These are phyloP conservation scores for Phytophthora quininea DNA, from an alignment of 352 stramenopile genomes.

Conservation along the genomic window DNA sequence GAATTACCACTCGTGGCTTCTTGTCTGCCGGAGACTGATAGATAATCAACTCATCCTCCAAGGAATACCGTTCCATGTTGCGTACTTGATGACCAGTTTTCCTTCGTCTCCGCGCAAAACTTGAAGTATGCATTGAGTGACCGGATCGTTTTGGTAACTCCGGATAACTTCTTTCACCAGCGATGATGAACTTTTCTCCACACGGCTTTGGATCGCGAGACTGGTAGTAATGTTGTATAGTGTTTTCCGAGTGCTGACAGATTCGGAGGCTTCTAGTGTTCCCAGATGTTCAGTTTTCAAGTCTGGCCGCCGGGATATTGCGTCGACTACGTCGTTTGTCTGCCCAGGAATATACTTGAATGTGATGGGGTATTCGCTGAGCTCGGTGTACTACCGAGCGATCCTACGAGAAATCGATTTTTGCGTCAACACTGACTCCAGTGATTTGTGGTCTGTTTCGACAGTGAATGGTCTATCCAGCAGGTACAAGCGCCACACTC, in stretches of 20 bases:
- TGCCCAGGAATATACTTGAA: constrained; percentile 11
- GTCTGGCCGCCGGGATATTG: constrained; percentile 16
- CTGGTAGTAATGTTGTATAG: too few species aligned
- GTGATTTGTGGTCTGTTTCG: constrained; percentile 13
- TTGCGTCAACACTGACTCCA: constrained; percentile 18
- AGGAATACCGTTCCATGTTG: constrained; percentile 11
- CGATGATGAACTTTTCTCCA: too few species aligned
- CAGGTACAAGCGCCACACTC: constrained; percentile 13
- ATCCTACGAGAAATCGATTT: constrained; percentile 15
- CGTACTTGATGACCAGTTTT: too few species aligned
- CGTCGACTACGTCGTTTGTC: constrained; percentile 11
- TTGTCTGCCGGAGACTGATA: constrained; percentile 10
- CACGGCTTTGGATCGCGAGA: too few species aligned
- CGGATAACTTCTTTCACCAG: too few species aligned
- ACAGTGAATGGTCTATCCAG: constrained; percentile 10
- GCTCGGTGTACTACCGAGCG: constrained; percentile 12
- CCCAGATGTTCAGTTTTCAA: too few species aligned
- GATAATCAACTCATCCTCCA: background rate
- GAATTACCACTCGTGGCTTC: constrained; percentile 7
- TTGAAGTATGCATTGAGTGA: too few species aligned
- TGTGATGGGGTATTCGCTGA: constrained; percentile 14
- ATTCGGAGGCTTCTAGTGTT: background rate
- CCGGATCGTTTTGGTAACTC: too few species aligned
- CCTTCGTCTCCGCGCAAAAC: too few species aligned
- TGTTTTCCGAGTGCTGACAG: constrained; percentile 1